Base-by-base conservation (phyloP, 2,329 filamentous ascomycete species). In the Aspergillus viridinutans region DNA sequence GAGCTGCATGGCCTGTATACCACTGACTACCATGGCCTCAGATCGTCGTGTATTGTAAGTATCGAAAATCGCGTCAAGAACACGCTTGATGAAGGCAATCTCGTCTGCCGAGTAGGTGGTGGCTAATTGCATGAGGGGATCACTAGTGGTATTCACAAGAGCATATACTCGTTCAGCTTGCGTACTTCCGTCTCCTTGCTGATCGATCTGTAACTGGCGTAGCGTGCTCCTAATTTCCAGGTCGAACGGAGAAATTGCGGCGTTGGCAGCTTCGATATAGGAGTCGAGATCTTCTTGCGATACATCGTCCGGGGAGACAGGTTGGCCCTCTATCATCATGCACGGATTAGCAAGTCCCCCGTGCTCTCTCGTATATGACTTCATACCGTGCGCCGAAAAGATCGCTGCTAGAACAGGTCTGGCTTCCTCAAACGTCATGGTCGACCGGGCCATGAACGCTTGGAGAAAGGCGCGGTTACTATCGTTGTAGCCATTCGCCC, bases 61-160 rank as follows among this genome's bases (percentile, higher is more conserved):
- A 61, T 95, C 90, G 70, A 97, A 99, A 84, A 99, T 96, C 65
- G 84, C 86, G 71, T 97, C 92, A 0, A 99, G 83, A 3, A 97
- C 73, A 8, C 94, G 83, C 74, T 95, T 94, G 54, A 97, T 84
- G 71, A 91, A 99, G 0, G 89, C 85, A 32, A 97, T 90, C 76
- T 97, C 92, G 64, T 96, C 92, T 0, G 90, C 78, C 7, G 81
- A 83, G 69, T 89, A 90, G 0, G 84, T 85, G 0, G 94, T 97
- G 1, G 92, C 91, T 42, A 97, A 82, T 68, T 97, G 93, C 0
- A 91, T 95, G 58, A 93, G 79, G 0, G 88, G 80, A 73, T 99
- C 94, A 59, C 88, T 91, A 9, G 89, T 88, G 1, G 88, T 90
- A 75, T 99, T 99, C 49, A 97, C 88, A 35, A 99, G 80, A 1